phyloP scores from a whole-genome alignment of 805 yeast genomes.

The Lipomyces yamadae region DNA sequence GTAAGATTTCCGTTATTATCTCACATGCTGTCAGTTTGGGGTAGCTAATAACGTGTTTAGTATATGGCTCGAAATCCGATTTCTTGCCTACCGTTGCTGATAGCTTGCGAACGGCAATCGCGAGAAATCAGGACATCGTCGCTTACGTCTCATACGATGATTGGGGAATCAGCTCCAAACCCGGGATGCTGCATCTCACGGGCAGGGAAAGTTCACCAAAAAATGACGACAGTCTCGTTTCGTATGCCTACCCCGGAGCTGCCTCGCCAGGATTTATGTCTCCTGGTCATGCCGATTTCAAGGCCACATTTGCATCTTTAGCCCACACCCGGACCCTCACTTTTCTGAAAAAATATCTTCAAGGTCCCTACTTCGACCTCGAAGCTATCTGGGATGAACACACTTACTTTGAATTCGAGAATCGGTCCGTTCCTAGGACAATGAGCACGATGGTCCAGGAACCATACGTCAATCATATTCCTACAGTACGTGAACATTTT shows the following conservation, averaged over 20 bases:
- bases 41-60: background rate
- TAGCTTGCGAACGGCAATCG: background rate
- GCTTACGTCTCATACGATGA: background rate
- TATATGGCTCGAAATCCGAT: background rate
- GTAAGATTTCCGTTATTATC: background rate
- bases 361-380: background rate
- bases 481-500: background rate
- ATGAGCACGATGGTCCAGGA: constrained; percentile 3
- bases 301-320: background rate
- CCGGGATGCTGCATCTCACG: background rate
- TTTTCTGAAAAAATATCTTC: background rate
- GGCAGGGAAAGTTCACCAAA: background rate
- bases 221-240: background rate
- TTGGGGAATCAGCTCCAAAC: constrained; percentile 3
- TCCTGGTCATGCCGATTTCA: background rate
- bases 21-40: background rate
- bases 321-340: background rate
- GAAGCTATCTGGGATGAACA: constrained; percentile 1
- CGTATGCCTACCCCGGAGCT: background rate
- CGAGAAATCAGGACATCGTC: background rate
- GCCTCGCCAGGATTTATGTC: background rate
- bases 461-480: constrained; percentile 1
- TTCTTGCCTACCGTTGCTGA: background rate
- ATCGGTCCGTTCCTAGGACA: background rate
- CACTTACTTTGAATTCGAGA: background rate